phyloP scores from a whole-genome alignment of 495 filamentous ascomycete species.

The Hyaloscypha finlandica region DNA sequence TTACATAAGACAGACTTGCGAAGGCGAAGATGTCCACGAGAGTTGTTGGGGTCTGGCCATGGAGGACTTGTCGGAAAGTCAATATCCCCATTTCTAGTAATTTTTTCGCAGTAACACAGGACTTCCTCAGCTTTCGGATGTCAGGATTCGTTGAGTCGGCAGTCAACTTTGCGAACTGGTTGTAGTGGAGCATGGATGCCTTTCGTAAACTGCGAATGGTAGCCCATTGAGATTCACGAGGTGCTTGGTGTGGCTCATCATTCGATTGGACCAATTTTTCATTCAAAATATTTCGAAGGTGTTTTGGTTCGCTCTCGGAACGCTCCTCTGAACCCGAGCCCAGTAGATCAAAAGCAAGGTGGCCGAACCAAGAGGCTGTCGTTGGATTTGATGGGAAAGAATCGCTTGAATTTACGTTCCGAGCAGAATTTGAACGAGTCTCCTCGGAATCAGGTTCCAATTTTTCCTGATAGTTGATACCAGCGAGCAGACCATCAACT shows the following conservation, averaged over 20 bases:
- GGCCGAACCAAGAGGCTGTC: conserved; percentile 14
- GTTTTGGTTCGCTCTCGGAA: conserved; percentile 11
- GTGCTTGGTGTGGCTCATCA: conserved; percentile 1
- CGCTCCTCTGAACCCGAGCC: conserved; percentile 1
- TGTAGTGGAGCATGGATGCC: conserved; percentile 24
- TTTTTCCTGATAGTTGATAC: conserved; percentile 18
- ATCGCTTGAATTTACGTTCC: neutral
- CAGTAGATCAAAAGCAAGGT: conserved; percentile 13
- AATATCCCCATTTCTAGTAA: conserved; percentile 24
- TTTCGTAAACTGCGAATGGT: conserved; percentile 24
- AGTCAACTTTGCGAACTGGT: conserved; percentile 14
- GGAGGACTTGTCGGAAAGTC: conserved; percentile 24
- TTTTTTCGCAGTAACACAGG: conserved; percentile 19
- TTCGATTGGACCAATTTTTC: conserved; percentile 11
- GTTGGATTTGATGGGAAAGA: neutral
- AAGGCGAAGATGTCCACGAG: conserved; percentile 27
- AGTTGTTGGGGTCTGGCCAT: conserved; percentile 15
- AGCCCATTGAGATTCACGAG: conserved; percentile 28
- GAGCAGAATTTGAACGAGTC: neutral
- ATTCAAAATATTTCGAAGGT: conserved; percentile 12
- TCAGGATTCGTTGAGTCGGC: conserved; percentile 6
- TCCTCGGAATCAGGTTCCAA: conserved; percentile 15
- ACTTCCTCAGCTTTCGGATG: conserved; percentile 18
- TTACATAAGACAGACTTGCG: conserved; percentile 28
- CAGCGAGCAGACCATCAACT: conserved; percentile 22